Percentiles rank a stretch among this genome's conserved stretches.
Evolutionary conservation across 208 protist genomes (phyloP).

Genomic region (Wallacemonas sp.): DNA sequence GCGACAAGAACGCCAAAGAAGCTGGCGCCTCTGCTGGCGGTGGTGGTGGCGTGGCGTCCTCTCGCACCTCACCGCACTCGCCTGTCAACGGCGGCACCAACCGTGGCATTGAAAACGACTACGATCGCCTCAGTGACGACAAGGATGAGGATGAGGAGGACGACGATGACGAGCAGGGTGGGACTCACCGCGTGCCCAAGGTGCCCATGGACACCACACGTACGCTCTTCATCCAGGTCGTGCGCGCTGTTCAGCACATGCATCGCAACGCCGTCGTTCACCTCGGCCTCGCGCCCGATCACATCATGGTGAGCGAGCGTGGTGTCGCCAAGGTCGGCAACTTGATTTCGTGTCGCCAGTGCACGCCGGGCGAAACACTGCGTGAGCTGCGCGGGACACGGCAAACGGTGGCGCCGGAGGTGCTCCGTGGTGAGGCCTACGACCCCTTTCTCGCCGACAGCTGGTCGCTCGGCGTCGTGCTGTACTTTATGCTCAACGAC

Average conservation of each 20-base stretch:
- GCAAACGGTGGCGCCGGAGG: slow-evolving; percentile 87
- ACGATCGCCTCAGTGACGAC: too few relatives aligned
- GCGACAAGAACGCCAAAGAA: background rate
- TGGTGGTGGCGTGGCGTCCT: too few relatives aligned
- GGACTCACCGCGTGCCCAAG: background rate
- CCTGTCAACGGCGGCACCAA: too few relatives aligned
- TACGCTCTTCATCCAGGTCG: slow-evolving; percentile 64
- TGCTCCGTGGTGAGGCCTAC: slow-evolving; percentile 64
- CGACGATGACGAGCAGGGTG: too few relatives aligned
- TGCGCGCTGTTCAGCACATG: slow-evolving; percentile 73
- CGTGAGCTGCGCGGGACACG: slow-evolving; percentile 71
- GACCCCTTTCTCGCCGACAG: slow-evolving; percentile 79
- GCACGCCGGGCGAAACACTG: slow-evolving; percentile 41
- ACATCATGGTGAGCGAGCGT: slow-evolving; percentile 73
- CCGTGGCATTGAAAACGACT: too few relatives aligned
- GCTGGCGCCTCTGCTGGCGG: too few relatives aligned
- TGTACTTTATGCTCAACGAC: slow-evolving; percentile 89
- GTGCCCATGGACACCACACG: slow-evolving; percentile 23
- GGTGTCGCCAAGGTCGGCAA: slow-evolving; percentile 72
- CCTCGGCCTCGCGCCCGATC: slow-evolving; percentile 82
- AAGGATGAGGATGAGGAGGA: too few relatives aligned
- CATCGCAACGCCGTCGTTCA: slow-evolving; percentile 76
- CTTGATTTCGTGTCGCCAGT: slow-evolving; percentile 71
- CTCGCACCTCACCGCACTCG: too few relatives aligned
- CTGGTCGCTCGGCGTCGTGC: slow-evolving; percentile 81